Evolutionary conservation across 1,139 yeast genomes (phyloP), one percentile per base, ranked within the genome.

Genomic region (Debaryomyces sp.): DNA sequence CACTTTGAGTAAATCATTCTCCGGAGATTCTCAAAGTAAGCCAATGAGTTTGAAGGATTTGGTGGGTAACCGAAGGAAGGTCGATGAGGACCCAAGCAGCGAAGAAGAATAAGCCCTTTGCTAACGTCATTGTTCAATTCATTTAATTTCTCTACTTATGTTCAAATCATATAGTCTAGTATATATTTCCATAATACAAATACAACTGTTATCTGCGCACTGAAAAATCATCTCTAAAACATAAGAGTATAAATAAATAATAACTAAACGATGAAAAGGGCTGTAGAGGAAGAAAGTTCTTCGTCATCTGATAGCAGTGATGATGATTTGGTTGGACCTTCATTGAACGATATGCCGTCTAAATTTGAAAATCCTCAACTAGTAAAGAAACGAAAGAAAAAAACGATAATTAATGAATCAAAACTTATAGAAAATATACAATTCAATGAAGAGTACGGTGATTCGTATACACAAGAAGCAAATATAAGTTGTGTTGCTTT

Each of bases 11-110:
- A n/a, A 60, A 54, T 23, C 43, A 4, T 33, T 30, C 13, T 29
- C 35, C 8, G 44, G 33, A 5, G 36, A 43, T 8, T 32, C 56
- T 10, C 49, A 47, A 13, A 60, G 57, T 39, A 69, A 62, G 49
- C 79, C 80, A 2, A 70, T 68, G 65, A 75, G 79, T 57, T 61
- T 75, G 49, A 60, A 76, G 42, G 75, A 72, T 33, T 61, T 71
- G 34, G 62, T 71, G 50, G 75, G 74, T 5, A 72, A 70, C 4
- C 49, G 48, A 4, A 59, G 53, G 12, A 52, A 49, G 9, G 52
- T 50, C 13, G 59, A 60, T 27, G 71, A 67, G 37, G 74, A 71
- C 50, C 54, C 59, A 43, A 66, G 71, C 47, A 72, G 77, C 50
- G 73, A 75, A 51, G 78, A 72, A 51, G 80, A 74, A 53, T 75